Evolutionary conservation across 2,329 filamentous ascomycete genomes (phyloP).

Genomic region (Stagonosporopsis vannaccii): DNA sequence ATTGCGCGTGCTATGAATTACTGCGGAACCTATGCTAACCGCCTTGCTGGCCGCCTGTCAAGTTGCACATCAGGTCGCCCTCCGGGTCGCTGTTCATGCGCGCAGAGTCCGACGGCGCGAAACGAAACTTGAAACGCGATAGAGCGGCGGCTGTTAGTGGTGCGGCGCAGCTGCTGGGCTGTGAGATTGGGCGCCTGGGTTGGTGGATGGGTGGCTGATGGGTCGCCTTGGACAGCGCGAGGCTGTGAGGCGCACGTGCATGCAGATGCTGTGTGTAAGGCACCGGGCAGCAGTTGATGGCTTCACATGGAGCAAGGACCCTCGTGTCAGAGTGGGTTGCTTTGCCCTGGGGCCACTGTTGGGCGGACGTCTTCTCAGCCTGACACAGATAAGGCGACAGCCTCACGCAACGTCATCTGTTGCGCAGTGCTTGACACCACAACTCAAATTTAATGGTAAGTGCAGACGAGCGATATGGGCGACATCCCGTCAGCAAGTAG

Average conservation of each 20-base stretch:
- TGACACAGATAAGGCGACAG: neutral
- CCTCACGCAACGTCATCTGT: neutral
- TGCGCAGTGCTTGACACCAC: neutral
- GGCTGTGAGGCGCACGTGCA: neutral
- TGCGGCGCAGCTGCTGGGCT: conserved; percentile 18
- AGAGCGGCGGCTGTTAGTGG: conserved; percentile 5
- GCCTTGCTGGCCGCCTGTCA: conserved; percentile 5
- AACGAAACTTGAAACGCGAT: conserved; percentile 12
- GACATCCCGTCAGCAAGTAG: neutral
- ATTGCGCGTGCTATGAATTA: neutral
- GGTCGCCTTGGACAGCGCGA: conserved; percentile 14
- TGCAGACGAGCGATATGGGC: neutral
- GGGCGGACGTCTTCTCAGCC: neutral
- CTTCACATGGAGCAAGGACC: neutral
- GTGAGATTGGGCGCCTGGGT: conserved; percentile 13
- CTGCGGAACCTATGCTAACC: conserved; percentile 5
- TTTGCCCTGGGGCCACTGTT: neutral
- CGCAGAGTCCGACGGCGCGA: conserved; percentile 6
- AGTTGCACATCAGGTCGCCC: conserved; percentile 9
- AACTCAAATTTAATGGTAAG: neutral
- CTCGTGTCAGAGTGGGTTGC: neutral
- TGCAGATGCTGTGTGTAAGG: neutral
- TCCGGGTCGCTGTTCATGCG: conserved; percentile 8
- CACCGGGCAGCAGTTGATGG: neutral
- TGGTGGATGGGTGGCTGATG: conserved; percentile 13